phyloP scores from a whole-genome alignment of 176 grass and related monocot species.

The Calamus simplicifolius region DNA sequence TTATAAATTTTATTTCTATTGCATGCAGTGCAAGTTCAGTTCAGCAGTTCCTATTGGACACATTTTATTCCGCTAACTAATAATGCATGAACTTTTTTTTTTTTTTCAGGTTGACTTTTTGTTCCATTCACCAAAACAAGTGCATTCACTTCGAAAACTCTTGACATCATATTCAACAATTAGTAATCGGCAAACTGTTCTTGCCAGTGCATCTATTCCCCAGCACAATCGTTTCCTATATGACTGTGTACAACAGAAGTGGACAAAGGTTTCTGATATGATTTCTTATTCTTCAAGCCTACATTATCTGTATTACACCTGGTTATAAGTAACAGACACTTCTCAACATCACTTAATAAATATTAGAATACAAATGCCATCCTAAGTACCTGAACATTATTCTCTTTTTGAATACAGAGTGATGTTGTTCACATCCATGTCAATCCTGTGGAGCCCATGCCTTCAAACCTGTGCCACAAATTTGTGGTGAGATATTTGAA shows the following conservation, averaged over 20 bases:
- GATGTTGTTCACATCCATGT: constrained; percentile 92
- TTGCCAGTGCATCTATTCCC: constrained; percentile 91
- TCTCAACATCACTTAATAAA: too few species aligned
- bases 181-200: constrained; percentile 56
- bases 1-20: too few species aligned
- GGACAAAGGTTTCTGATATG: constrained; percentile 60
- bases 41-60: too few species aligned
- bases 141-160: constrained; percentile 70
- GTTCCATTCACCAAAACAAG: constrained; percentile 81
- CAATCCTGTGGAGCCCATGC: constrained; percentile 65
- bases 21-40: too few species aligned
- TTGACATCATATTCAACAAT: constrained; percentile 66
- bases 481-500: constrained; percentile 40
- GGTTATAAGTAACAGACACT: too few species aligned
- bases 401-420: constrained; percentile 27
- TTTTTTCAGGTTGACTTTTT: constrained; percentile 85
- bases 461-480: constrained; percentile 50
- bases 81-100: not conserved
- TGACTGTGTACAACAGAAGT: constrained; percentile 81
- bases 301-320: too few species aligned
- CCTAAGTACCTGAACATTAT: not conserved
- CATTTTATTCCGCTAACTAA: too few species aligned
- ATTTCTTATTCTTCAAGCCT: too few species aligned
- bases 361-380: too few species aligned
- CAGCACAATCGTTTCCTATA: constrained; percentile 91